Percentiles rank a stretch among this genome's conserved stretches.
Evolutionary conservation across 192 early-diverging fungal species (phyloP).

Genomic region (Coemansia sp.): DNA sequence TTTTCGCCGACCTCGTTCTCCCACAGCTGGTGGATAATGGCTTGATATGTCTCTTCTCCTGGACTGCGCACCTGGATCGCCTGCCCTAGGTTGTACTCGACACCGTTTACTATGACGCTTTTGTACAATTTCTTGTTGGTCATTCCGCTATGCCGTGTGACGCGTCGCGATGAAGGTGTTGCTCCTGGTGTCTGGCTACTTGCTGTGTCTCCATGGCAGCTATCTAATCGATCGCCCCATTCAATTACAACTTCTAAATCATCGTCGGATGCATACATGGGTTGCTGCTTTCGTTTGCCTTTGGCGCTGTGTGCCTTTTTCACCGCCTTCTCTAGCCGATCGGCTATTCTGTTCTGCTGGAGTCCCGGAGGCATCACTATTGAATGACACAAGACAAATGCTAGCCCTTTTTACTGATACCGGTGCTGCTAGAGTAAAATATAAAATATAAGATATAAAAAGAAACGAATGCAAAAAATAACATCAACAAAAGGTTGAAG

Average conservation of each 20-base stretch:
- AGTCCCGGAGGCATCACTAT: constrained; percentile 11
- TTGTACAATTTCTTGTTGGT: constrained; percentile 55
- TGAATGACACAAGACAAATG: background rate
- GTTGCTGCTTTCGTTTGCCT: constrained; percentile 22
- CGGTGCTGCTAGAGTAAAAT: background rate
- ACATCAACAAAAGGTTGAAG: background rate
- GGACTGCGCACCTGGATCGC: constrained; percentile 40
- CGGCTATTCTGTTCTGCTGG: constrained; percentile 35
- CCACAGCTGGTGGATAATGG: constrained; percentile 59
- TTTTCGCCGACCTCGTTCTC: constrained; percentile 57
- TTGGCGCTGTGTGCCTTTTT: constrained; percentile 12
- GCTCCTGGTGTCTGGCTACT: background rate
- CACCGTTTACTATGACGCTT: constrained; percentile 50
- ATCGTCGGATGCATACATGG: constrained; percentile 16
- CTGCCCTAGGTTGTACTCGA: constrained; percentile 47
- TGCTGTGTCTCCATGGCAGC: background rate
- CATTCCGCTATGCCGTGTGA: constrained; percentile 59
- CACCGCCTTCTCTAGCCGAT: constrained; percentile 33
- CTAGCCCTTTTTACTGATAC: background rate
- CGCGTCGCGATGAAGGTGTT: constrained; percentile 43
- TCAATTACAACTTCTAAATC: constrained; percentile 23
- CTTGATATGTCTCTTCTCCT: constrained; percentile 50
- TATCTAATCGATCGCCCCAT: constrained; percentile 35
- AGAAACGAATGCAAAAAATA: background rate
- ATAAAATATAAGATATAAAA: constrained; percentile 2